These are phyloP conservation scores for Gaeumannomyces sp. DNA, from an alignment of 2,329 filamentous ascomycete species.

Conservation along the genomic window DNA sequence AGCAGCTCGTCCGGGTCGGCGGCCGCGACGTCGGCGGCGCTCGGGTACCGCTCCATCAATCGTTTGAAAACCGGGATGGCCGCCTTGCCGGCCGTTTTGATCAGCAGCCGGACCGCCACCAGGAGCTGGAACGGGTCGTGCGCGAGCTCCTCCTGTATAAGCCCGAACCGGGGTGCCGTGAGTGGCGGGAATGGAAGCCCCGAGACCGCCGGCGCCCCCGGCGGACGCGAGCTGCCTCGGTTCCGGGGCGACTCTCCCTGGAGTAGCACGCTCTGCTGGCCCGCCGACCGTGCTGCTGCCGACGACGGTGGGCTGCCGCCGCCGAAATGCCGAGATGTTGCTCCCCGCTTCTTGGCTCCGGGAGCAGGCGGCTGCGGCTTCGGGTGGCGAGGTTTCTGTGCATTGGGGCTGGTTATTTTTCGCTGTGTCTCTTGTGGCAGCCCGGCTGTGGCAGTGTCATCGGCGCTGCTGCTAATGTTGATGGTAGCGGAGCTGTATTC, in stretches of 20 bases:
- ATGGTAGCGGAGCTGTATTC: neutral
- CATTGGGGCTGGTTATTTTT: constrained; percentile 6
- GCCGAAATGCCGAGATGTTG: constrained; percentile 30
- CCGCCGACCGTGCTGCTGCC: constrained; percentile 10
- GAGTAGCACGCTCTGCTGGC: constrained; percentile 11
- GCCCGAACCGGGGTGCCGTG: constrained; percentile 58
- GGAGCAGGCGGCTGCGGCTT: constrained; percentile 4
- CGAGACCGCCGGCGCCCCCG: constrained; percentile 37
- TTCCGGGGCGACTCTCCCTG: neutral
- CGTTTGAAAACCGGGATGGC: constrained; percentile 71
- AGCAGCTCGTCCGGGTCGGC: constrained; percentile 51
- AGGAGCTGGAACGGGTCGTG: constrained; percentile 73
- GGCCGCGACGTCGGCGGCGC: constrained; percentile 41
- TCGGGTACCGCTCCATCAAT: constrained; percentile 63
- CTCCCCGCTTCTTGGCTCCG: constrained; percentile 19
- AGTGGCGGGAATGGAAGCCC: constrained; percentile 63
- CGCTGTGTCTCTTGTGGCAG: constrained; percentile 5
- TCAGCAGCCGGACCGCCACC: constrained; percentile 77
- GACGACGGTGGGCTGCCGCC: neutral
- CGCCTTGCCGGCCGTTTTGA: constrained; percentile 66
- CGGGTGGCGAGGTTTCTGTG: neutral
- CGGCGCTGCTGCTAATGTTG: neutral
- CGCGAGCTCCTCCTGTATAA: constrained; percentile 77
- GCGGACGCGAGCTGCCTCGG: constrained; percentile 26
- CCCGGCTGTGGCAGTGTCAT: too few species aligned